Evolutionary conservation across 805 yeast genomes (phyloP), one percentile per base, ranked within the genome.

Genomic region (Ogataea parapolymorpha): DNA sequence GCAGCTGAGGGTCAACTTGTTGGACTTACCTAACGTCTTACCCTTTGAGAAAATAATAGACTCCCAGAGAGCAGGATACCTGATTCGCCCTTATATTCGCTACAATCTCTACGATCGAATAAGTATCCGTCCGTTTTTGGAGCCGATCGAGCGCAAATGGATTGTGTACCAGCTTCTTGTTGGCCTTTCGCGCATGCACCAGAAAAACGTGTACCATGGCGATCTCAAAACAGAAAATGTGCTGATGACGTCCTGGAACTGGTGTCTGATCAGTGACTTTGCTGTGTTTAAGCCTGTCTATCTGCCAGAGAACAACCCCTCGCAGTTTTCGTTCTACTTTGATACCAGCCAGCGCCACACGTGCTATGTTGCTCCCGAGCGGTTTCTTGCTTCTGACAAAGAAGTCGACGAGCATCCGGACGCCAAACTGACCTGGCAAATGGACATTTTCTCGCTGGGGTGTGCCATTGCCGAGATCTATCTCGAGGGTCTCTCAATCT

Each of bases 281-380:
- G 84, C 96, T 2, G 71, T 79, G 1, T 77, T 82, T 57, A 93
- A 93, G 62, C 99, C 99, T 0, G 79, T 79, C 0, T 79, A 73
- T 51, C 64, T 93, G 24, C 97, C 98, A 0, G 96, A 86, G 49
- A 93, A 89, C 51, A 91, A 93, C 55, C 97, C 98, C 0, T 85
- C 90, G 10, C 91, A 85, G 47, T 93, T 85, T 54, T 80, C 93
- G 1, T 93, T 91, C 56, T 93, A 82, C 62, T 93, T 90, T 58
- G 98, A 93, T 63, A 86, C 91, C 3, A 85, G 95, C 2, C 86
- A 79, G 57, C 71, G 97, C 49, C 72, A 96, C 53, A 75, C 79
- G 2, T 93, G 99, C 62, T 91, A 91, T 61, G 62, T 93, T 31
- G 98, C 99, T 0, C 99, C 99, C 0, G 99, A 93, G 59, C 68